These are phyloP conservation scores for Hordeum marinum DNA, from an alignment of 176 grass and related monocot genomes.

Conservation along the genomic window DNA sequence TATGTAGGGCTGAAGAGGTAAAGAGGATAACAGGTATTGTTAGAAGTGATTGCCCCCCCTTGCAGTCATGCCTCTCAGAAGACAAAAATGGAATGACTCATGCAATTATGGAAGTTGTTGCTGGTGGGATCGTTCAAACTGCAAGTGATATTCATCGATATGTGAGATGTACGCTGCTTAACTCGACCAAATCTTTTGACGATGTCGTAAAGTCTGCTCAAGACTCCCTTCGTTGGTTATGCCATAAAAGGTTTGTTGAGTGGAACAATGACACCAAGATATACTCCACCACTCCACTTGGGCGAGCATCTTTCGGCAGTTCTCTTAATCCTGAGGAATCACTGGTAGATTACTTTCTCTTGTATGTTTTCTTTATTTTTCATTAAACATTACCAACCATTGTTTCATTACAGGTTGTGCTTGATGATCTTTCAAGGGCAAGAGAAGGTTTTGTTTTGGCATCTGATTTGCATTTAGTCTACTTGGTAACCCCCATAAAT, in stretches of 20 bases:
- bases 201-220: conserved; percentile 95
- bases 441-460: conserved; percentile 95
- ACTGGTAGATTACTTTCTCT: conserved; percentile 48
- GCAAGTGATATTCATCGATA: conserved; percentile 92
- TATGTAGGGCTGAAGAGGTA: conserved; percentile 82
- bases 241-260: conserved; percentile 80
- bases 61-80: conserved; percentile 94
- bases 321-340: conserved; percentile 96
- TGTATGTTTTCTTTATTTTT: conserved; percentile 17
- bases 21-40: conserved; percentile 75
- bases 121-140: conserved; percentile 94
- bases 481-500: conserved; percentile 91
- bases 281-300: conserved; percentile 82
- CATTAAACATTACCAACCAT: background rate
- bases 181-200: conserved; percentile 91
- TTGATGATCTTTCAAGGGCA: conserved; percentile 94
- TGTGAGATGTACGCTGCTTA: conserved; percentile 91
- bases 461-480: conserved; percentile 97
- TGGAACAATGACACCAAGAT: conserved; percentile 79
- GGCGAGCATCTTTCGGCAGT: conserved; percentile 88
- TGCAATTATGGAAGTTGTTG: conserved; percentile 97
- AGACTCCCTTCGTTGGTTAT: conserved; percentile 96
- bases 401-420: conserved; percentile 60
- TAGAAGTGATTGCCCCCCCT: conserved; percentile 65
- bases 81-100: conserved; percentile 99